Percentiles rank a stretch among this genome's conserved stretches.
Conservation (phyloP, 2,329 filamentous ascomycete genomes). For the Phoma sp. region DNA sequence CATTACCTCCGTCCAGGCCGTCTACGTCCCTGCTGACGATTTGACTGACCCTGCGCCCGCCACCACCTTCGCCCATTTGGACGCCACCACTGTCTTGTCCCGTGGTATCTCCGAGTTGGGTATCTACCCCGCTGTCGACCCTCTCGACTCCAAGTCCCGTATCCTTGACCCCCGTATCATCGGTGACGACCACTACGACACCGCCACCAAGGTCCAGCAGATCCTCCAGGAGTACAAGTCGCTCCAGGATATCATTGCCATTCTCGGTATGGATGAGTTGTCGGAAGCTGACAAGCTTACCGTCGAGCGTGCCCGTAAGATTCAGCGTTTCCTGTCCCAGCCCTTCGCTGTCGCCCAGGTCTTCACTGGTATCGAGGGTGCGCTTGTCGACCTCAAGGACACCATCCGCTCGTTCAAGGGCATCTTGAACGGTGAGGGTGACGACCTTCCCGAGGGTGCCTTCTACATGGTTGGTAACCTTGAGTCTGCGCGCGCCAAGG, state of each 20-base stretch:
- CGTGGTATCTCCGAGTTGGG: slow-evolving; percentile 99
- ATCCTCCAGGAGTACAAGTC: slow-evolving; percentile 99
- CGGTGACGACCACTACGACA: slow-evolving; percentile 96
- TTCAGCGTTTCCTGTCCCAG: slow-evolving; percentile 99
- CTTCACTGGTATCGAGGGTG: slow-evolving; percentile 94
- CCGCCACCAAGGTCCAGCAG: slow-evolving; percentile 94
- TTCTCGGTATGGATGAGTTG: slow-evolving; percentile 99
- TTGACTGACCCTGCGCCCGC: slow-evolving; percentile 99
- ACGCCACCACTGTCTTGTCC: slow-evolving; percentile 99
- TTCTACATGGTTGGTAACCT: slow-evolving; percentile 99
- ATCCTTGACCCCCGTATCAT: slow-evolving; percentile 99
- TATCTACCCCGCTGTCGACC: slow-evolving; percentile 99
- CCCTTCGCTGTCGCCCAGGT: slow-evolving; percentile 91
- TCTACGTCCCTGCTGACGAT: slow-evolving; percentile 99
- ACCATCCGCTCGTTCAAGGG: slow-evolving; percentile 98
- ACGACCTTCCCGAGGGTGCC: slow-evolving; percentile 90
- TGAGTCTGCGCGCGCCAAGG: slow-evolving; percentile 90
- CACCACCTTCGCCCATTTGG: slow-evolving; percentile 99
- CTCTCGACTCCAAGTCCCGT: slow-evolving; percentile 98
- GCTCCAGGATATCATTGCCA: slow-evolving; percentile 99
- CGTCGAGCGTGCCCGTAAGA: slow-evolving; percentile 99
- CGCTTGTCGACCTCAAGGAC: slow-evolving; percentile 97
- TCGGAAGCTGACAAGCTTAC: slow-evolving; percentile 99
- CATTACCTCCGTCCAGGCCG: slow-evolving; percentile 99
- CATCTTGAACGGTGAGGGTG: slow-evolving; percentile 93